Evolutionary conservation across 257 asterid genomes (phyloP), one percentile per base, ranked within the genome.

Genomic region (Fraxinus americana): DNA sequence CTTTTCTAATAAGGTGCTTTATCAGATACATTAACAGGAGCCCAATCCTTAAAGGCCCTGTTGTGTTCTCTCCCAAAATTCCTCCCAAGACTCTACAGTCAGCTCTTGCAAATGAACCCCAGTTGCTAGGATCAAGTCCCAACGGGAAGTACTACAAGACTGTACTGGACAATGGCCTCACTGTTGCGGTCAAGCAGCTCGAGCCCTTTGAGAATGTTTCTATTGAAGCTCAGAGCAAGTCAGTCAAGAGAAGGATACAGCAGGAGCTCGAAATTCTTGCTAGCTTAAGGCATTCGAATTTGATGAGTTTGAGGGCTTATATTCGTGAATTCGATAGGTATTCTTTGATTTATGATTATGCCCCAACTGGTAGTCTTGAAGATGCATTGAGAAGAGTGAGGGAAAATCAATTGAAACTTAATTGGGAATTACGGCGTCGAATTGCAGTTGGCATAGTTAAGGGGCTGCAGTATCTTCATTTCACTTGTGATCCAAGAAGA

Each of bases 251-350:
- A 61, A 91, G 77, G 72, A 80, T 87, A 7, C 91, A 85, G 67
- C 91, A 87, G 25, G 93, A 93, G 48, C 88, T 95, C n/a, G 91
- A 88, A 81, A 75, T 81, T 48, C 91, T 95, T 78, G 92, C 94
- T 50, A 27, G 83, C 17, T 80, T 95, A 39, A 89, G 97, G 38
- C 97, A 95, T 82, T 83, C 96, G 86, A 93, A 93, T 84, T 82
- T 95, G 87, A 91, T 95, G 97, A 90, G 98, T 87, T 88, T 95
- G 82, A 90, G 97, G 90, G 91, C 93, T 68, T 91, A 90, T 84
- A 77, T 90, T n/a, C 85, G 85, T 12, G 96, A 95, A 73, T 82
- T 89, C 2, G 78, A 85, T 78, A 86, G 88, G 43, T 85, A 80
- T 61, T 88, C 80, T 5, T 81, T 95, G 85, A 91, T 93, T 3